Base-by-base conservation (phyloP, 192 early-diverging fungal genomes). In the Coemansia sp. region DNA sequence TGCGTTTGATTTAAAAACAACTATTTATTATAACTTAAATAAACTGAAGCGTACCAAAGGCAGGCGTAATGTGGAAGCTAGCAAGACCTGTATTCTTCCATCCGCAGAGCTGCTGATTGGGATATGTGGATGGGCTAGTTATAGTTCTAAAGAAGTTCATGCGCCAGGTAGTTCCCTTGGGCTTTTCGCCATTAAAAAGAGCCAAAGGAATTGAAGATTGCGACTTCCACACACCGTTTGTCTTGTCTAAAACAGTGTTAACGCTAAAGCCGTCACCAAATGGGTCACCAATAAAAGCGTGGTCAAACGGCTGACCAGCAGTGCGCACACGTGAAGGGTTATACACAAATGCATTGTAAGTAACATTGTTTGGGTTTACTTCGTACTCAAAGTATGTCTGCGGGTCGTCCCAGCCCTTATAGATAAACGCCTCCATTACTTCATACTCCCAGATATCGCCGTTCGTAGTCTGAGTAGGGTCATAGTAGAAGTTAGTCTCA, bases 91-190 rank as follows among this genome's bases (percentile, higher is more conserved):
- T 65, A 41, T 72, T 73, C 60, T 63, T 69, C 76, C 76, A 79
- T 5, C 69, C 76, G 11, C 76, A 72, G 14, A 79, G 76, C 63
- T 69, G 55, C 66, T 79, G 76, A 53, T 79, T 25, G 7, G 76
- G 76, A 43, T 56, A 79, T 0, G 60, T 72, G 18, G 10, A n/a
- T 1, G 69, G 66, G 27, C 67, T 53, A 21, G 63, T 66, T 17
- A 79, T 59, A 0, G 76, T 79, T 18, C 76, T 58, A 70, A 79
- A 79, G 46, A 79, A 79, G 64, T 79, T 79, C 76, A 79, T 79
- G 47, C 76, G 69, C 76, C 76, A 79, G 13, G 19, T 33, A n/a
- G 58, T 53, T 37, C 70, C 76, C 12, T 37, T 37, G 10, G 69
- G 69, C 34, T 72, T 63, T 50, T 79, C 76, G 30, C 56, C 76